Conservation (phyloP, 148 eudicot genomes). For the Chenopodium suecicum region DNA sequence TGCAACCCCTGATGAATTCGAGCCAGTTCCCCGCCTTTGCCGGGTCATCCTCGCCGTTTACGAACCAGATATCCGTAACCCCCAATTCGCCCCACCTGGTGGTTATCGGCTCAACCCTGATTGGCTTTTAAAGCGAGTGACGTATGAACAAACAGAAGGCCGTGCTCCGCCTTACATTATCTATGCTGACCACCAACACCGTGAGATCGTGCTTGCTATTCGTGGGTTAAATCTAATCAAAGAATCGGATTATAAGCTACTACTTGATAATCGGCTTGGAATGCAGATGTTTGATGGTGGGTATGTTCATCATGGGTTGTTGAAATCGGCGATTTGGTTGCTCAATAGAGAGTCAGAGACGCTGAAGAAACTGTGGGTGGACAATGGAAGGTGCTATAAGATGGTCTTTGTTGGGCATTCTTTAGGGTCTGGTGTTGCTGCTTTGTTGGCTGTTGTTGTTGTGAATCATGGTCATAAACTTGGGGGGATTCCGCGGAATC, state of each 20-base stretch:
- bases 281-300: constrained; percentile 93
- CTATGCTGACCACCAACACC: constrained; percentile 55
- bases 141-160: constrained; percentile 65
- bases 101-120: constrained; percentile 70
- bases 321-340: constrained; percentile 82
- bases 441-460: constrained; percentile 55
- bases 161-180: constrained; percentile 81
- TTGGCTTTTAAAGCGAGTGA: constrained; percentile 63
- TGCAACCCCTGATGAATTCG: constrained; percentile 75
- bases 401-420: constrained; percentile 82
- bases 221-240: constrained; percentile 73
- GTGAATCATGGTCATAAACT: constrained; percentile 57
- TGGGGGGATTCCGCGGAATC: constrained; percentile 70
- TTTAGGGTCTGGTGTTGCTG: constrained; percentile 69
- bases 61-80: constrained; percentile 65
- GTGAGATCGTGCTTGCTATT: constrained; percentile 65
- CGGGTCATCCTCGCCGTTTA: constrained; percentile 70
- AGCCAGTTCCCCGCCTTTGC: constrained; percentile 71
- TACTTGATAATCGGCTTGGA: constrained; percentile 70
- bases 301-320: constrained; percentile 77
- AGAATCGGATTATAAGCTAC: constrained; percentile 67
- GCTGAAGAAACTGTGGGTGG: constrained; percentile 56
- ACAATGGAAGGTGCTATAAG: constrained; percentile 59
- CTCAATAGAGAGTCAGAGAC: constrained; percentile 64
- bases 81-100: constrained; percentile 44